These are phyloP conservation scores for Trypanosoma vivax DNA, from an alignment of 208 protist species.

Conservation along the genomic window DNA sequence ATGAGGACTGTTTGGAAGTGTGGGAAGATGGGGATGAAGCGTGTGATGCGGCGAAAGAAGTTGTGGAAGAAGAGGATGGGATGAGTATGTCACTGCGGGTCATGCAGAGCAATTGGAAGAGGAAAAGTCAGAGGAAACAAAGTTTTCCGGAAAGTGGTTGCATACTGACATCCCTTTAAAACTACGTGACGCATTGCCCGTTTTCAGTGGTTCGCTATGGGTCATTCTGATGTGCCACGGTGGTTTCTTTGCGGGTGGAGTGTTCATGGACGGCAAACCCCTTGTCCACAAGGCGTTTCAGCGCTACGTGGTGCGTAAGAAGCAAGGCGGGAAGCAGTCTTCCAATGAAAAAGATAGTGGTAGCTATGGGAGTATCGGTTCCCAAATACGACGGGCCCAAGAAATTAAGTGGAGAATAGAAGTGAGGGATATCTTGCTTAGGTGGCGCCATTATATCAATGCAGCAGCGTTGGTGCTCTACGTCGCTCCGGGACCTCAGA, in stretches of 20 bases:
- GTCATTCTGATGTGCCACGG: conserved; percentile 84
- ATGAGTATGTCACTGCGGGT: conserved; percentile 48
- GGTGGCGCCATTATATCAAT: conserved; percentile 69
- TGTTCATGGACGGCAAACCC: conserved; percentile 49
- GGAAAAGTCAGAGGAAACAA: conserved; percentile 20
- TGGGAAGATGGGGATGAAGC: conserved; percentile 7
- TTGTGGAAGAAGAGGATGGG: conserved; percentile 18
- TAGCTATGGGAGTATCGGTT: conserved; percentile 76
- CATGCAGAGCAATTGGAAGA: conserved; percentile 40
- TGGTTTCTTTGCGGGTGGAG: conserved; percentile 83
- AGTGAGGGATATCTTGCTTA: conserved; percentile 63
- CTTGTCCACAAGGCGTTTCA: conserved; percentile 82
- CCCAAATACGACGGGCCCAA: conserved; percentile 79
- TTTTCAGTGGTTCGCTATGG: conserved; percentile 38
- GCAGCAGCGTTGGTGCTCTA: conserved; percentile 71
- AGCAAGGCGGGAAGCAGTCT: conserved; percentile 88
- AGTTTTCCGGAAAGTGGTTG: conserved; percentile 21
- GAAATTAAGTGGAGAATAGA: conserved; percentile 82
- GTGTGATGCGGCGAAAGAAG: conserved; percentile 9
- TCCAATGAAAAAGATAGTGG: conserved; percentile 69
- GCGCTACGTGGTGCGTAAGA: conserved; percentile 90
- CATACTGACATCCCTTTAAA: conserved; percentile 22
- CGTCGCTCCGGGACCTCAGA: conserved; percentile 79
- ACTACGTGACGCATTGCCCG: conserved; percentile 26
- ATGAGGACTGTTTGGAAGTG: background rate